Evolutionary conservation across 192 early-diverging fungal species (phyloP), one percentile per base, ranked within the genome.

Genomic region (Backusella luteola): DNA sequence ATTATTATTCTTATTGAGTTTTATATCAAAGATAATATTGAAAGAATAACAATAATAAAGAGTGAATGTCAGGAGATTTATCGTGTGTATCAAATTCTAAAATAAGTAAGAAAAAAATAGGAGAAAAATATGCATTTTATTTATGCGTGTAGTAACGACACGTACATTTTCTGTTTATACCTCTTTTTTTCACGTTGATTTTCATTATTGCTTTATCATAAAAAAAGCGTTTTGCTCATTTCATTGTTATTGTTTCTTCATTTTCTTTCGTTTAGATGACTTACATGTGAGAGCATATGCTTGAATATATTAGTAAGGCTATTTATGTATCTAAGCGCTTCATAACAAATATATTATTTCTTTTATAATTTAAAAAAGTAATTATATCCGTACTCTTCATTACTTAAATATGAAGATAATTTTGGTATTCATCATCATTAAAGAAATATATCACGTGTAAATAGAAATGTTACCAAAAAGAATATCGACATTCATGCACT

Each of bases 61-160:
- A 49, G 46, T n/a, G 46, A 63, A 29, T 63, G 21, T 63, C 56
- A 63, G 56, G 56, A 63, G 56, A 63, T 63, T 12, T 26, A 63
- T 63, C 26, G 56, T 29, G 56, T 63, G 56, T 63, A 63, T 63
- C 56, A 14, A 63, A 63, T 63, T 29, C 53, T 29, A 63, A 63
- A 63, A 63, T 21, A 56, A 56, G 21, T 26, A 56, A 59, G 26
- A 63, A 63, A 63, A 63, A 63, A 63, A 63, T 63, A 63, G 56
- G 56, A 63, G 56, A 63, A 63, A 63, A 63, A 63, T 63, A 63
- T 63, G 56, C 56, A 63, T 63, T 63, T 29, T 29, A 63, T 63
- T 63, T 63, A 63, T 63, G 56, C 56, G 56, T 26, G 56, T 63
- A 63, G 56, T 29, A 63, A 29, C 56, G n/a, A 26, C 53, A 56